Evolutionary conservation across 352 stramenopile genomes (phyloP), one percentile per base, ranked within the genome.

Genomic region (Phytophthora ohioensis): DNA sequence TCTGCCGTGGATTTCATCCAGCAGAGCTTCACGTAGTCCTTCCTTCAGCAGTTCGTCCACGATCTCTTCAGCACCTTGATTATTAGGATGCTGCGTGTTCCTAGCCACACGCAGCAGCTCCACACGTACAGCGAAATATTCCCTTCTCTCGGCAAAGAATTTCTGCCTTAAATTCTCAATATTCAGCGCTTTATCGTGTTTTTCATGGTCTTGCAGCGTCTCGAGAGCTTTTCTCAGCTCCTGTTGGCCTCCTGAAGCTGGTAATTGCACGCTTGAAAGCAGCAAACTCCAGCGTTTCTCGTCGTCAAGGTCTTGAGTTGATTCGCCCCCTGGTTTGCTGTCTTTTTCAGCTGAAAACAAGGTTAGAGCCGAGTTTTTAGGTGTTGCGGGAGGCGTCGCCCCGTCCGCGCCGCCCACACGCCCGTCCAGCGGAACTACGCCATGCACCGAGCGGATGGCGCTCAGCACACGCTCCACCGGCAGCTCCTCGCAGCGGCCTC

Each of bases 71-170:
- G 82, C 79, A 4, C 75, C 46, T 30, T 81, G 52, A 1, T 57
- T 62, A 21, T 80, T 73, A 4, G 72, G 68, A 51, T 90, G 81
- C 8, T 69, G 47, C 12, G 70, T 43, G 43, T 85, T 80, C 21
- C 68, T 55, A 1, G 77, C 81, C 8, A 70, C 55, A 4, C 80
- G 78, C 41, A 93, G 57, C 42, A 93, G 69, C 69, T 88, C 81
- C 13, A 91, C 80, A 30, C 85, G 76, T 39, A 87, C 83, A 17
- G 71, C 59, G 32, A 91, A 91, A 51, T 82, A 93, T 6, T 63
- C 69, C 0, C 76, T 68, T 27, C 85, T 79, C 38, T 71, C 67
- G 0, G 67, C 46, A 60, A 85, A 91, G 66, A 83, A 88, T 30
- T 61, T 53, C 2, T 34, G 52, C 5, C 75, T 75, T 10, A 87